Conservation (phyloP, 306 rosid genomes). For the Corylus avellana region DNA sequence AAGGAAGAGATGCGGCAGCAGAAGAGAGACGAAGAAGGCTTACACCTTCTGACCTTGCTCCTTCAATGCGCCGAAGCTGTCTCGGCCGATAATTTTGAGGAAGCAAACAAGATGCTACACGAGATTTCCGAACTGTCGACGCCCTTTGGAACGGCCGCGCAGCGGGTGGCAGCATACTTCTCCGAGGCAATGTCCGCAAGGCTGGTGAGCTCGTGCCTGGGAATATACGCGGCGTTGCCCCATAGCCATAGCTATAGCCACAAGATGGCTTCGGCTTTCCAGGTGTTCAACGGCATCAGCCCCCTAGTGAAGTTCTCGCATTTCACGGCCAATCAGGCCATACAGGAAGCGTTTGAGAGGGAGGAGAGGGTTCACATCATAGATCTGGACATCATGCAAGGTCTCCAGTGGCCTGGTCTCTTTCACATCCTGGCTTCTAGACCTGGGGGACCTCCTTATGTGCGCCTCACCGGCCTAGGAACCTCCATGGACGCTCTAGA, state of each 20-base stretch:
- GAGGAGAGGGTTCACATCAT: slow-evolving; percentile 88
- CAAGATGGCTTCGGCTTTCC: slow-evolving; percentile 92
- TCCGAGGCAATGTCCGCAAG: slow-evolving; percentile 97
- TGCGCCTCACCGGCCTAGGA: slow-evolving; percentile 86
- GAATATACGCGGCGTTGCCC: slow-evolving; percentile 79
- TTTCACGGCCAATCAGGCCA: slow-evolving; percentile 95
- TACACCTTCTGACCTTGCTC: slow-evolving; percentile 79
- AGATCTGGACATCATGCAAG: slow-evolving; percentile 98
- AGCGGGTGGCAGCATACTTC: slow-evolving; percentile 94
- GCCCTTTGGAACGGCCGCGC: slow-evolving; percentile 92
- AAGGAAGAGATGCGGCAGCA: slow-evolving; percentile 76
- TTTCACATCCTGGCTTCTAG: slow-evolving; percentile 90
- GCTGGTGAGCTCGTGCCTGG: slow-evolving; percentile 84
- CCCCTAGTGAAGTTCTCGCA: slow-evolving; percentile 96
- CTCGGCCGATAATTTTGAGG: slow-evolving; percentile 80
- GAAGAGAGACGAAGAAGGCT: slow-evolving; percentile 83
- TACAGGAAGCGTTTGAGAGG: slow-evolving; percentile 93
- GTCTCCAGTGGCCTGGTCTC: slow-evolving; percentile 96
- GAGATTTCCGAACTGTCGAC: slow-evolving; percentile 89
- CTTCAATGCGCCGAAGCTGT: slow-evolving; percentile 97
- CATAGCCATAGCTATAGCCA: slow-evolving; percentile 46
- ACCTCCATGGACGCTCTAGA: slow-evolving; percentile 82
- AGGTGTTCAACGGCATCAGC: slow-evolving; percentile 93
- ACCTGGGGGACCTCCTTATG: slow-evolving; percentile 91
- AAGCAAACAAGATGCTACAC: slow-evolving; percentile 74